A percentile compares a stretch with the other conserved stretches of the same genome.
phyloP scores from a whole-genome alignment of 768 basidiomycete genomes.

The Agaricus subrufescens region DNA sequence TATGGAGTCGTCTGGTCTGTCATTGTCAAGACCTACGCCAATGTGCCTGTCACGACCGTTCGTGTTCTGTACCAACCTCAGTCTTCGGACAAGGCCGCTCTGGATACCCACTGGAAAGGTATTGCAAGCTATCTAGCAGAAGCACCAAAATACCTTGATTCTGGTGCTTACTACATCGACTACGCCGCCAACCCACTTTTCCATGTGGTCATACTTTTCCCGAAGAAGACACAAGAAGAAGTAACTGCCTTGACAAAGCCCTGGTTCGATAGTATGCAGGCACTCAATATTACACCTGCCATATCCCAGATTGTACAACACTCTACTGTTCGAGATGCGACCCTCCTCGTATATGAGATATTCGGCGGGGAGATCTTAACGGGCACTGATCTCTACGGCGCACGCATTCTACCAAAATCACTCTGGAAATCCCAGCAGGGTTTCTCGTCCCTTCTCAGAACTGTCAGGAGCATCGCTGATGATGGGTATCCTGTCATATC shows the following conservation, averaged over 20 bases:
- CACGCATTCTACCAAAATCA: conserved; percentile 11
- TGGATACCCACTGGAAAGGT: conserved; percentile 10
- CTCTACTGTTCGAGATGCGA: conserved; percentile 10
- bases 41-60: conserved; percentile 13
- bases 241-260: not conserved
- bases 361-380: conserved; percentile 14
- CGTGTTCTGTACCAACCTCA: conserved; percentile 8
- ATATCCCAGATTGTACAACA: conserved; percentile 9
- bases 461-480: conserved; percentile 8
- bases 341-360: conserved; percentile 5
- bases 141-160: conserved; percentile 10
- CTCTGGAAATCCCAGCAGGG: conserved; percentile 8
- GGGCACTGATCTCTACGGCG: conserved; percentile 11
- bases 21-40: conserved; percentile 14
- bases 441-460: conserved; percentile 1
- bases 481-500: conserved; percentile 11
- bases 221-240: conserved; percentile 8
- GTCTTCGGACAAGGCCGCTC: conserved; percentile 1
- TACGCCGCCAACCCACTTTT: conserved; percentile 12
- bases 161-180: conserved; percentile 13
- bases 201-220: conserved; percentile 11
- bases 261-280: conserved; percentile 1
- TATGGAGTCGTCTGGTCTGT: conserved; percentile 12
- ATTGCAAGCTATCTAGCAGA: conserved; percentile 12
- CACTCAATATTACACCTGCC: not conserved